These are phyloP conservation scores for Pseudodiploospora longispora DNA, from an alignment of 2,329 filamentous ascomycete species.

Conservation along the genomic window DNA sequence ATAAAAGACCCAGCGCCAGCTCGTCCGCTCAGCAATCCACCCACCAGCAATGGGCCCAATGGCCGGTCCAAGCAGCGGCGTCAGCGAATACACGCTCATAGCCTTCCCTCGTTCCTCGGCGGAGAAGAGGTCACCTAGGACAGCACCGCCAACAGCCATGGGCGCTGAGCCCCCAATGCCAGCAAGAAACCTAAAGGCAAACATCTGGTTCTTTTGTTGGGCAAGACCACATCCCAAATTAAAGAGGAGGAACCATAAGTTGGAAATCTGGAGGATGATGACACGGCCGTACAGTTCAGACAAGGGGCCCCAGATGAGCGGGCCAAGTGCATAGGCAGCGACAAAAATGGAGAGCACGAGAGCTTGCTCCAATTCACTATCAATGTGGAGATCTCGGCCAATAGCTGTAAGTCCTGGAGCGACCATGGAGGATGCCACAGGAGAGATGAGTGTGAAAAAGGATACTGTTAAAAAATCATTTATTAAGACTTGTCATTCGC, in stretches of 20 bases:
- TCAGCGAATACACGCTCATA: slow-evolving; percentile 55
- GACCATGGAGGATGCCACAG: slow-evolving; percentile 50
- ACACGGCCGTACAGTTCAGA: slow-evolving; percentile 52
- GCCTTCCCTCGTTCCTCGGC: slow-evolving; percentile 52
- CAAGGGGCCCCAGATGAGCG: slow-evolving; percentile 53
- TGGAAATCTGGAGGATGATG: slow-evolving; percentile 39
- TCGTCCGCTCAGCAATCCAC: slow-evolving; percentile 37
- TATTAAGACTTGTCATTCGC: too few relatives aligned
- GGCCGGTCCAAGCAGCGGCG: slow-evolving; percentile 49
- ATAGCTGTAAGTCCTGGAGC: slow-evolving; percentile 44
- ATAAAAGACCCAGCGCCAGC: slow-evolving; percentile 70
- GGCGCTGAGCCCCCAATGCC: slow-evolving; percentile 54
- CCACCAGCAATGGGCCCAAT: slow-evolving; percentile 39
- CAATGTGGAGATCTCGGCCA: slow-evolving; percentile 44
- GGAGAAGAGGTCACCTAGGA: slow-evolving; percentile 54
- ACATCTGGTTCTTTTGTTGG: slow-evolving; percentile 52
- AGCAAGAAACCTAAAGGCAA: slow-evolving; percentile 53
- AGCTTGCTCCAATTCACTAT: slow-evolving; percentile 31
- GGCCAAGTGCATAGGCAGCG: slow-evolving; percentile 45
- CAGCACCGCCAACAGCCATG: slow-evolving; percentile 58
- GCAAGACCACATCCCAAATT: slow-evolving; percentile 54
- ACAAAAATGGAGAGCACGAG: slow-evolving; percentile 37
- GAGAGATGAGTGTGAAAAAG: slow-evolving; percentile 54
- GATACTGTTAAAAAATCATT: slow-evolving; percentile 19
- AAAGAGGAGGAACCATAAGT: slow-evolving; percentile 49